Evolutionary conservation across 1,284 basidiomycete genomes (phyloP).

Genomic region (Xerocomus nothofagi): DNA sequence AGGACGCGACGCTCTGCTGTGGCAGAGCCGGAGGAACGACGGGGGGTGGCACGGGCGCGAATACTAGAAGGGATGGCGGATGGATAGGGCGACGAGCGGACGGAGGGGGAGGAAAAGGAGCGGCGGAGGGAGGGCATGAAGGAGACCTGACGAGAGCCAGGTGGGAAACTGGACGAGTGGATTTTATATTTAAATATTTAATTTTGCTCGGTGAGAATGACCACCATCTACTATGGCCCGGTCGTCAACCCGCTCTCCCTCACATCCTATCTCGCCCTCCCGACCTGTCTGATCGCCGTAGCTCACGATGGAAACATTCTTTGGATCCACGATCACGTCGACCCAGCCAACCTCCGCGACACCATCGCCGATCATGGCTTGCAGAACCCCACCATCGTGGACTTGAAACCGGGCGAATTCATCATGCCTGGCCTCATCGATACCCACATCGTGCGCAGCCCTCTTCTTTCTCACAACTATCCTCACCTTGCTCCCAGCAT

Average conservation of each 20-base stretch:
- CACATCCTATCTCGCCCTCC: conserved; percentile 52
- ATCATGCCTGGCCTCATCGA: conserved; percentile 88
- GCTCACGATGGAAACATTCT: conserved; percentile 58
- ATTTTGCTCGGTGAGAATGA: too few species aligned
- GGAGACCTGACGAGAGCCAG: conserved; percentile 12
- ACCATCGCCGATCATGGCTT: conserved; percentile 45
- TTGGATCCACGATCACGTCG: conserved; percentile 64
- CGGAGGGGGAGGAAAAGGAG: conserved; percentile 61
- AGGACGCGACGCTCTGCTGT: conserved; percentile 63
- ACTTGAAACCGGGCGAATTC: conserved; percentile 70
- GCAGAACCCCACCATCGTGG: conserved; percentile 19
- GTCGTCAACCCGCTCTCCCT: conserved; percentile 66
- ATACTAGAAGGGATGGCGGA: conserved; percentile 28
- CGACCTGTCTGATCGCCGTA: conserved; percentile 62
- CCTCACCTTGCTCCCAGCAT: conserved; percentile 54
- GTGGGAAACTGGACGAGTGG: conserved; percentile 32
- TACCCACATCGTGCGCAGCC: conserved; percentile 74
- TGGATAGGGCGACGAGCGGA: conserved; percentile 63
- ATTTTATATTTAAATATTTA: too few species aligned
- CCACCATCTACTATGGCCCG: conserved; percentile 62
- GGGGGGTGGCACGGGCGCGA: conserved; percentile 40
- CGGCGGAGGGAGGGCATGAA: conserved; percentile 77
- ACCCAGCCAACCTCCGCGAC: conserved; percentile 43
- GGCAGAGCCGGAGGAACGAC: conserved; percentile 67
- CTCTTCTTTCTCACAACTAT: neutral